Base-by-base conservation (phyloP, 495 filamentous ascomycete species). In the Xylaria longipes region DNA sequence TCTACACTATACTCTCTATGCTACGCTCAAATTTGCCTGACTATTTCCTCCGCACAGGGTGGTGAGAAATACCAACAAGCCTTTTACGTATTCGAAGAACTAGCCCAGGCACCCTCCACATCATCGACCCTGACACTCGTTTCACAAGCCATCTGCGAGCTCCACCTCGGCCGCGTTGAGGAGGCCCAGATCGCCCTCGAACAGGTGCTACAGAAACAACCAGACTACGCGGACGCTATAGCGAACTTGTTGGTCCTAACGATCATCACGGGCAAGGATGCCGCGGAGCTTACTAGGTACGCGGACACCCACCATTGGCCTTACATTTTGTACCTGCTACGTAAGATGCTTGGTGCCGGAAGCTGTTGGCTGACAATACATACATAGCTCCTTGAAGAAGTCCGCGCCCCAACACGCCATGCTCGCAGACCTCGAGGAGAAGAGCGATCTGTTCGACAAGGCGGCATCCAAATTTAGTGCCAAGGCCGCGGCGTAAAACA, bases 51-150 rank as follows among this genome's bases (percentile, higher is more conserved):
- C 5, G 69, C 33, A 54, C 63, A 97, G 93, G 96, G 96, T 77
- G 94, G 94, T 72, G 95, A 98, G 72, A 94, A 93, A 81, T 99
- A 98, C 84, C 96, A 98, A 80, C 92, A 94, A 74, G 92, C 95
- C 45, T 99, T 96, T 84, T 99, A 99, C 87, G 95, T 99, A 74
- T 99, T 94, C 78, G 95, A 98, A 82, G 96, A 99, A 81, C 89
- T 99, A 48, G 96, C 96, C 27, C 92, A 97, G 80, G 90, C 92
- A 29, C 91, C 93, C 22, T 88, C 91, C 63, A 89, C 91, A 43
- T 88, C 90, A 7, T 89, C 92, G 1, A 82, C 88, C 62, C 87
- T 89, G 46, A 86, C 88, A 33, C 89, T 97, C 46, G 87, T 97
- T 72, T 91, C 91, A 41, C 96, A 98, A 86, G 95, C 94, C 35